Conservation (phyloP, 805 yeast species). For the Brettanomyces custersianus region DNA sequence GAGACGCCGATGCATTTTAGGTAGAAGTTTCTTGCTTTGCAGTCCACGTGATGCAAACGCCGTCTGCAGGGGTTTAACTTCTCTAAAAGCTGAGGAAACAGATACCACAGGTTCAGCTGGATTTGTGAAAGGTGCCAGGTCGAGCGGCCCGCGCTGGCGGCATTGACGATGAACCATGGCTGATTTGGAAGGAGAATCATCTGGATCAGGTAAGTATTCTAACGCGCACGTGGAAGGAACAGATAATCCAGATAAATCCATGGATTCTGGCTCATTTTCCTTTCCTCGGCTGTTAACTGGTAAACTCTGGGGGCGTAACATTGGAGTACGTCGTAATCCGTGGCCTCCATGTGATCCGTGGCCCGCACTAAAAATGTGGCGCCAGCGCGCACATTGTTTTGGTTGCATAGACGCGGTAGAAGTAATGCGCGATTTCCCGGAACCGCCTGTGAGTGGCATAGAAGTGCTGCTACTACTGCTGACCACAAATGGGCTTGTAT, state of each 20-base stretch:
- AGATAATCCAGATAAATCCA: too few relatives aligned
- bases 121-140: constrained; percentile 10
- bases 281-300: constrained; percentile 1
- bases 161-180: constrained; percentile 6
- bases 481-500: too few relatives aligned
- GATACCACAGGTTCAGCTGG: constrained; percentile 25
- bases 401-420: too few relatives aligned
- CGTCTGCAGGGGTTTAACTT: constrained; percentile 77
- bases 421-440: too few relatives aligned
- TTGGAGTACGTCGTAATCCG: background rate
- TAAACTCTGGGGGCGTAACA: constrained; percentile 1
- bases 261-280: too few relatives aligned
- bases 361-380: too few relatives aligned
- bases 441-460: too few relatives aligned
- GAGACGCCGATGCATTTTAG: constrained; percentile 26
- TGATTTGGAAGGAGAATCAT: background rate
- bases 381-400: too few relatives aligned
- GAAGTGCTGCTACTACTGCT: too few relatives aligned
- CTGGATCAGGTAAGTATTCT: background rate
- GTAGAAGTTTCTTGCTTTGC: constrained; percentile 47
- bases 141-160: background rate
- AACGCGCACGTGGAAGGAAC: too few relatives aligned
- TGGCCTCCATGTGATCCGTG: too few relatives aligned
- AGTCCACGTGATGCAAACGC: constrained; percentile 75
- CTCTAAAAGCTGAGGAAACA: constrained; percentile 52